These are phyloP conservation scores for Drechmeria coniospora DNA, from an alignment of 2,329 filamentous ascomycete genomes.

Conservation along the genomic window DNA sequence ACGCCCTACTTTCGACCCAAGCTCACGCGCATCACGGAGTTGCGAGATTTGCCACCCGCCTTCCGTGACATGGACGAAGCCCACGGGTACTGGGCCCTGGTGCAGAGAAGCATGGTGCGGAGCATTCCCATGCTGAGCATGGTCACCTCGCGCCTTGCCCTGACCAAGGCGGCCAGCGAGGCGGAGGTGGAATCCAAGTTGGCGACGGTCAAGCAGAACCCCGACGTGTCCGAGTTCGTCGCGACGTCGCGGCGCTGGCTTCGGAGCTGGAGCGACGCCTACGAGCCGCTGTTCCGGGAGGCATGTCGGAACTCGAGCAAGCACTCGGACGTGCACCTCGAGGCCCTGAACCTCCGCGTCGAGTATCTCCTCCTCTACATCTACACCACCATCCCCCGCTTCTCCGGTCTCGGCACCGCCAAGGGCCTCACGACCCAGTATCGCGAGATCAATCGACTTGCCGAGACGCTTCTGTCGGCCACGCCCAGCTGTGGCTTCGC, in stretches of 20 bases:
- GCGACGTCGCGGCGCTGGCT: conserved; percentile 22
- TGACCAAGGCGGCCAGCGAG: conserved; percentile 12
- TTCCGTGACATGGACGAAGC: conserved; percentile 20
- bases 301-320: conserved; percentile 10
- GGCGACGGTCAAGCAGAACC: conserved; percentile 14
- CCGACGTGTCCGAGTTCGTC: conserved; percentile 16
- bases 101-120: conserved; percentile 21
- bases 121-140: conserved; percentile 19
- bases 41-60: conserved; percentile 16
- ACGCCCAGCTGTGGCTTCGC: conserved; percentile 24
- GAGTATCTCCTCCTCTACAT: conserved; percentile 27
- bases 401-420: conserved; percentile 19
- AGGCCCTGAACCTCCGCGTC: conserved; percentile 23
- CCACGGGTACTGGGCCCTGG: conserved; percentile 21
- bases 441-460: conserved; percentile 22
- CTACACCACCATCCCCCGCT: conserved; percentile 22
- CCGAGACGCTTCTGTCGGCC: conserved; percentile 19
- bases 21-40: conserved; percentile 13
- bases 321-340: conserved; percentile 14
- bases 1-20: conserved; percentile 21
- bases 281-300: conserved; percentile 18
- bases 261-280: conserved; percentile 23
- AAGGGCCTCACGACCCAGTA: conserved; percentile 25
- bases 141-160: conserved; percentile 14
- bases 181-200: conserved; percentile 15